Evolutionary conservation across 2,329 filamentous ascomycete species (phyloP).

Genomic region (Colletotrichum australisinense): DNA sequence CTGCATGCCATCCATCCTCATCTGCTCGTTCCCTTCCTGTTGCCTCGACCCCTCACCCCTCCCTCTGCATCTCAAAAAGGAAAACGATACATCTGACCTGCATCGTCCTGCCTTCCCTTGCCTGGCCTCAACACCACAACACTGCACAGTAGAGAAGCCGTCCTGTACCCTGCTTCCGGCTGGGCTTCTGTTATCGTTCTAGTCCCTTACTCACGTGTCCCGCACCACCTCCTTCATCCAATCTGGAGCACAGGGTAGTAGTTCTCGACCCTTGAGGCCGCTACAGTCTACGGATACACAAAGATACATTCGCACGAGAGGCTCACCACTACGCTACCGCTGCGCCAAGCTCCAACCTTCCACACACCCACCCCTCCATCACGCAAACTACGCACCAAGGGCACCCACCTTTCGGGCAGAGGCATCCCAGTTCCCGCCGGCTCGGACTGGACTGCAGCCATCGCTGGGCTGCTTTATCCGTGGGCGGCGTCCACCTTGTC

Average conservation of each 20-base stretch:
- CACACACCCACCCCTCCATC: conserved; percentile 25
- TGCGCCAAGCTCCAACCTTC: conserved; percentile 34
- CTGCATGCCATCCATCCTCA: conserved; percentile 26
- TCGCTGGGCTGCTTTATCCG: conserved; percentile 30
- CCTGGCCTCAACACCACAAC: conserved; percentile 7
- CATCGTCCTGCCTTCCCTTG: conserved; percentile 22
- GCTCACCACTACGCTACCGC: conserved; percentile 29
- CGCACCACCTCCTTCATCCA: conserved; percentile 1
- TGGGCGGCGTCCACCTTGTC: conserved; percentile 16
- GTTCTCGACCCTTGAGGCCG: background rate
- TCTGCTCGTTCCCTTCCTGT: conserved; percentile 14
- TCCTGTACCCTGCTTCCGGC: conserved; percentile 11
- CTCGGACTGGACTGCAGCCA: conserved; percentile 29
- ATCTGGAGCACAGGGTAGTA: conserved; percentile 6
- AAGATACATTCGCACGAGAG: conserved; percentile 19
- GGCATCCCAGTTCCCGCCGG: conserved; percentile 32
- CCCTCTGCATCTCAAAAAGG: conserved; percentile 28
- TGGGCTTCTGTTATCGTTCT: conserved; percentile 9
- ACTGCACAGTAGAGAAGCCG: background rate
- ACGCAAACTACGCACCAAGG: conserved; percentile 23
- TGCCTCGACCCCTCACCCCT: conserved; percentile 24
- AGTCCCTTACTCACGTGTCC: conserved; percentile 27
- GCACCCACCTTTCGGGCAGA: conserved; percentile 30
- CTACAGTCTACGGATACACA: background rate
- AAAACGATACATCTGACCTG: conserved; percentile 31